Evolutionary conservation across 2,329 filamentous ascomycete genomes (phyloP).

Genomic region (Aureobasidium leucospermi): DNA sequence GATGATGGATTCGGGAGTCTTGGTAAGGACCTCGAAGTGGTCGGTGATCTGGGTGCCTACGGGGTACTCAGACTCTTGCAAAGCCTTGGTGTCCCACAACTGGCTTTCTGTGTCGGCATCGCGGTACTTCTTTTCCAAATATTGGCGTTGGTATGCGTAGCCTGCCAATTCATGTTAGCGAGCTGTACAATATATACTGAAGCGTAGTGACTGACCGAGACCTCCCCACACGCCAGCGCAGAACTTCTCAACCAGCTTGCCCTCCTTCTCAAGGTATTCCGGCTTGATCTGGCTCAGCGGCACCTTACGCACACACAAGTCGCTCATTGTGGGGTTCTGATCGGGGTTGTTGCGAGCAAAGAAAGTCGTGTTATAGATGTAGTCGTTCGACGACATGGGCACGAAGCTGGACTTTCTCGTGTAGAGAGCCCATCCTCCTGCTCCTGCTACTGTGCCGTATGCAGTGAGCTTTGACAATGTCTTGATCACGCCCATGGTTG

Average conservation of each 20-base stretch:
- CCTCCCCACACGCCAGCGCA: constrained; percentile 62
- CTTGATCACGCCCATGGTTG: constrained; percentile 27
- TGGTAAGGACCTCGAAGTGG: constrained; percentile 65
- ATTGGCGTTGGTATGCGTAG: constrained; percentile 52
- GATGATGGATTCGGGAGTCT: constrained; percentile 52
- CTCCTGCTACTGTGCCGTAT: constrained; percentile 35
- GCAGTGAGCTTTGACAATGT: constrained; percentile 25
- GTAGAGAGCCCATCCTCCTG: constrained; percentile 46
- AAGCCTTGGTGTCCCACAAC: constrained; percentile 53
- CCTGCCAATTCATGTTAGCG: constrained; percentile 30
- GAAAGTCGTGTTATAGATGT: constrained; percentile 51
- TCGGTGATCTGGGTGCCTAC: constrained; percentile 59
- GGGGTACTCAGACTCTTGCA: constrained; percentile 52
- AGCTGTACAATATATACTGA: neutral
- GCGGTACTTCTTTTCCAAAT: constrained; percentile 53
- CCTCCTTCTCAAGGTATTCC: constrained; percentile 55
- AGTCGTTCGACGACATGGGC: constrained; percentile 53
- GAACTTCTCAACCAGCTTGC: constrained; percentile 56
- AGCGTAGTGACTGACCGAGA: constrained; percentile 40
- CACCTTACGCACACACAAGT: constrained; percentile 56
- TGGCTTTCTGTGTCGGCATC: constrained; percentile 49
- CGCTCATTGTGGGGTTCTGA: constrained; percentile 55
- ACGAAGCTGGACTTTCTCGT: constrained; percentile 50
- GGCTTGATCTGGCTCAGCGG: constrained; percentile 58
- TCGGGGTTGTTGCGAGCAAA: constrained; percentile 56